Evolutionary conservation across 1,284 basidiomycete genomes (phyloP), one percentile per base, ranked within the genome.

Genomic region (Omphalotus olearius): DNA sequence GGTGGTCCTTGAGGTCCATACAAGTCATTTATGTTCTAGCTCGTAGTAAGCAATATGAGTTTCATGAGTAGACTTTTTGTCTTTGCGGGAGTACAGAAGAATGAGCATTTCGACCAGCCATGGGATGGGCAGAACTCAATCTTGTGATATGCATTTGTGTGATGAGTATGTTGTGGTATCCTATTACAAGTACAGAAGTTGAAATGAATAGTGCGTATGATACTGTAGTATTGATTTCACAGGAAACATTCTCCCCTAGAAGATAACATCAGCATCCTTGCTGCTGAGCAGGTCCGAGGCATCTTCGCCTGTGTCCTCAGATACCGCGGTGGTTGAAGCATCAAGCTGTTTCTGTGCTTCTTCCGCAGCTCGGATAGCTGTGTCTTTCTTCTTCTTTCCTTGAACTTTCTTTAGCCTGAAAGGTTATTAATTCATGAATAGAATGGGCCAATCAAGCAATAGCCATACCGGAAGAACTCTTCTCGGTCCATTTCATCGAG

Each of bases 401-500:
- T 98, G 94, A 6, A 98, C 93, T 69, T 98, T 98, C 73, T 97
- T 96, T 60, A 96, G 70, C 61, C 90, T 90, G 56, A 23, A 39
- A 45, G 50, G 16, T 49, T 35, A 18, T 50, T 53, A 56, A 35
- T 25, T 38, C 17, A 25, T 11, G 43, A 47, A 30, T 2, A 36
- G 42, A 17, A n/a, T 40, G 6, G 17, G 9, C 20, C 40, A 10
- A 4, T 33, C 30, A 37, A 33, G n/a, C 30, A 33, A 14, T 20
- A 14, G 18, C 60, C 67, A 47, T 48, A 84, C 88, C 93, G 81
- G 79, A 97, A 98, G 76, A 98, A 98, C 67, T 98, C 94, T 68
- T 98, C 94, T 60, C 94, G 81, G 70, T 98, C 94, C 91, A 96
- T 96, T 70, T 98, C 94, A 62, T 98, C 94, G 53, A 98, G 71